These are phyloP conservation scores for Gardenia jasminoides DNA, from an alignment of 257 asterid genomes.

Conservation along the genomic window DNA sequence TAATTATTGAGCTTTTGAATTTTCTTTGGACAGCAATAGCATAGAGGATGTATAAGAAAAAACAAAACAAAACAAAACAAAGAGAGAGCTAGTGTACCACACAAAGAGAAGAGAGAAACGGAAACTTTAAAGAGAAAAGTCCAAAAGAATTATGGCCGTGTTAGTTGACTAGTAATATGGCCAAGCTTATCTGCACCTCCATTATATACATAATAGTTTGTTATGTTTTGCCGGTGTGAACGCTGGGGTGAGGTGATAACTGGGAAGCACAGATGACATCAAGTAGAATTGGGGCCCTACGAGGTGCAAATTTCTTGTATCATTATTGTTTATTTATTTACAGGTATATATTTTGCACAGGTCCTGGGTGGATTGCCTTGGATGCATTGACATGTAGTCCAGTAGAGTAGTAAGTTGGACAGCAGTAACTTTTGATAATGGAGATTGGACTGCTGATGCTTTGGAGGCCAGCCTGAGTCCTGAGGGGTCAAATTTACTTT, in stretches of 20 bases:
- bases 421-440: neutral
- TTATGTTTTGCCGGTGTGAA: neutral
- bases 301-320: neutral
- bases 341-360: neutral
- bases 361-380: no score
- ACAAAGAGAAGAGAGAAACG: neutral
- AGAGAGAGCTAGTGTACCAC: no score
- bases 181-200: neutral
- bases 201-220: neutral
- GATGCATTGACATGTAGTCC: neutral
- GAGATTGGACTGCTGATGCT: neutral
- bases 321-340: neutral
- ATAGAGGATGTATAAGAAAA: no score
- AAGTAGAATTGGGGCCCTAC: neutral
- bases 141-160: conserved; percentile 5
- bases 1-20: neutral
- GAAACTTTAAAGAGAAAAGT: conserved; percentile 10
- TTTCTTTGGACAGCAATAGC: neutral
- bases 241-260: no score
- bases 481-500: neutral
- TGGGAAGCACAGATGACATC: neutral
- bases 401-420: neutral
- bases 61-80: no score
- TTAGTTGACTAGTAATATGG: neutral
- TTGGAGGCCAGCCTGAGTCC: neutral